phyloP scores from a whole-genome alignment of 2,329 filamentous ascomycete species.

The Thielaviopsis euricoi region DNA sequence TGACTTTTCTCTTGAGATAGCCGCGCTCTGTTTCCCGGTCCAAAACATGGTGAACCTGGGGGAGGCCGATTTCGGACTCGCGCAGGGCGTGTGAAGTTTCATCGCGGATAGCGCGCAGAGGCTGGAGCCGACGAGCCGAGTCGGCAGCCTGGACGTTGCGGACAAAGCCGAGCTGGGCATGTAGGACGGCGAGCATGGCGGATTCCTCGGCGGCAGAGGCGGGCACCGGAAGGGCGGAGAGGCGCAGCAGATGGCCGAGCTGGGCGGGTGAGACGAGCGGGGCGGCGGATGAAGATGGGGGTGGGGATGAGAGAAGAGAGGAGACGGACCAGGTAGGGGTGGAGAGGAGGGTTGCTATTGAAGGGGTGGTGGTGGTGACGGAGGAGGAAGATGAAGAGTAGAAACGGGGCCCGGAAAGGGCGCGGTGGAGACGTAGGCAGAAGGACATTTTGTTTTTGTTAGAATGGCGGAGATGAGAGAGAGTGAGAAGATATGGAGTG shows the following conservation, averaged over 20 bases:
- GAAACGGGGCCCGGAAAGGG: too few species aligned
- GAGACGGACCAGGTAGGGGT: slow-evolving; percentile 72
- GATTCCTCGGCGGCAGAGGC: slow-evolving; percentile 43
- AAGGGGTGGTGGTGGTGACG: slow-evolving; percentile 13
- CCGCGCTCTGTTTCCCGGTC: slow-evolving; percentile 45
- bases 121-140: slow-evolving; percentile 62
- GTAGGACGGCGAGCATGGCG: slow-evolving; percentile 56
- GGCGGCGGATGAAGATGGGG: slow-evolving; percentile 14
- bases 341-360: slow-evolving; percentile 35
- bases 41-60: slow-evolving; percentile 39
- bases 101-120: slow-evolving; percentile 65
- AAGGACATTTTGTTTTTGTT: too few species aligned
- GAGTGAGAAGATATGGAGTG: background rate
- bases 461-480: too few species aligned
- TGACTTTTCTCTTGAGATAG: slow-evolving; percentile 26
- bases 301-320: slow-evolving; percentile 39
- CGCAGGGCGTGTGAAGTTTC: slow-evolving; percentile 49
- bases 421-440: too few species aligned
- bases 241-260: slow-evolving; percentile 69
- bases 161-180: slow-evolving; percentile 82
- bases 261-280: slow-evolving; percentile 42
- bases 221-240: slow-evolving; percentile 73
- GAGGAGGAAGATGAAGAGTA: background rate
- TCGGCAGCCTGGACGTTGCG: slow-evolving; percentile 50
- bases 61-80: slow-evolving; percentile 42